A percentile compares a stretch with the other conserved stretches of the same genome.
These are phyloP conservation scores for Grosmannia penicillata DNA, from an alignment of 2,329 filamentous ascomycete genomes.

Conservation along the genomic window DNA sequence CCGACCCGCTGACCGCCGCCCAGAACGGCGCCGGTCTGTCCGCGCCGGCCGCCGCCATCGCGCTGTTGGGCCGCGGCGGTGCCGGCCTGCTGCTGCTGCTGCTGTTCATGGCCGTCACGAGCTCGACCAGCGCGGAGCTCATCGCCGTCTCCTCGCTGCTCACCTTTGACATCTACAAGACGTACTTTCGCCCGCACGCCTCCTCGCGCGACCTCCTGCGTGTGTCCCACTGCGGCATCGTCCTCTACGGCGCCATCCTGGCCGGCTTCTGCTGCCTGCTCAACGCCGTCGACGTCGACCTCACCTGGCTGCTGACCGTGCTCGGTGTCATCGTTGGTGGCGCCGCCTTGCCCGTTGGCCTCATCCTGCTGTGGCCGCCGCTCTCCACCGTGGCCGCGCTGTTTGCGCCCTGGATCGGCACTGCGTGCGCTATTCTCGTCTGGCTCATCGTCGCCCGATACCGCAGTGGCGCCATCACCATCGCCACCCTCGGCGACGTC, in stretches of 20 bases:
- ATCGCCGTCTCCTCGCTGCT: slow-evolving; percentile 24
- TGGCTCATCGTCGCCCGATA: slow-evolving; percentile 22
- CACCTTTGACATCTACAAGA: slow-evolving; percentile 24
- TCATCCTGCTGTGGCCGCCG: slow-evolving; percentile 22
- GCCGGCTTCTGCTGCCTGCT: slow-evolving; percentile 20
- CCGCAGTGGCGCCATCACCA: slow-evolving; percentile 18
- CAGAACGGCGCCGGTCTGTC: slow-evolving; percentile 18
- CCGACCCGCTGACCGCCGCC: slow-evolving; percentile 15
- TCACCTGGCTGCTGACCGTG: slow-evolving; percentile 24
- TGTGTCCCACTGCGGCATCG: slow-evolving; percentile 19
- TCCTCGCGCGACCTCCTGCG: slow-evolving; percentile 13
- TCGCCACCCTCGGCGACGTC: slow-evolving; percentile 20
- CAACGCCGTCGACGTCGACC: slow-evolving; percentile 20
- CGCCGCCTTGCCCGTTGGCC: slow-evolving; percentile 18
- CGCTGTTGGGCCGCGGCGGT: slow-evolving; percentile 21
- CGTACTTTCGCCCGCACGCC: slow-evolving; percentile 19
- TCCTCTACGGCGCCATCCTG: slow-evolving; percentile 18
- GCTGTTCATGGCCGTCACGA: slow-evolving; percentile 32
- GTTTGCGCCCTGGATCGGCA: slow-evolving; percentile 19
- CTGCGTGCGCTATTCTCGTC: slow-evolving; percentile 17
- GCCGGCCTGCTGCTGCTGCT: slow-evolving; percentile 21
- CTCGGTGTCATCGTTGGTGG: slow-evolving; percentile 24
- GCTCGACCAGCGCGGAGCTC: slow-evolving; percentile 25
- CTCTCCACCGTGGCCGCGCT: slow-evolving; percentile 21
- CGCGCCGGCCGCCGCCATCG: slow-evolving; percentile 17